phyloP scores from a whole-genome alignment of 108 stramenopile genomes.

The Cyclostephanos invisitatus region DNA sequence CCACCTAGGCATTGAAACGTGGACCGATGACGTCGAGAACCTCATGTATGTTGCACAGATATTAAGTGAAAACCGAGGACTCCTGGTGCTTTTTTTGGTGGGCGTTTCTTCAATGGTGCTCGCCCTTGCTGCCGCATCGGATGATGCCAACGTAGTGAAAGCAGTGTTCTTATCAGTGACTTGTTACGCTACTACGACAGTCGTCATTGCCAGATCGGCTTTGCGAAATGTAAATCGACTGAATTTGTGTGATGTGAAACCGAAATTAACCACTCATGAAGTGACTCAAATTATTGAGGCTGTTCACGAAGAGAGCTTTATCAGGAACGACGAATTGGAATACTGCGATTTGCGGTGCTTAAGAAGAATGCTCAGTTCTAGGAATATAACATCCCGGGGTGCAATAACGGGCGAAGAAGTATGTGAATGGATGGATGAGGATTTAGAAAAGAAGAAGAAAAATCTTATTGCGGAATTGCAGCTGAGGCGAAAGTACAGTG shows the following conservation, averaged over 20 bases:
- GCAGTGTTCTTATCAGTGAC: conserved; percentile 31
- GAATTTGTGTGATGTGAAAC: not conserved
- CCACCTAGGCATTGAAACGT: conserved; percentile 13
- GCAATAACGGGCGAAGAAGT: not conserved
- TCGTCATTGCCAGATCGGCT: conserved; percentile 39
- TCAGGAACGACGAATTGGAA: conserved; percentile 34
- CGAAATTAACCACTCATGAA: conserved; percentile 18
- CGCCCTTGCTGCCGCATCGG: conserved; percentile 31
- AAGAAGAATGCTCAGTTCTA: conserved; percentile 42
- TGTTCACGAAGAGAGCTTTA: conserved; percentile 52
- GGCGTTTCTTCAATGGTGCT: conserved; percentile 40
- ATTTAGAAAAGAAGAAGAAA: conserved; percentile 17
- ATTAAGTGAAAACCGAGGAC: conserved; percentile 28
- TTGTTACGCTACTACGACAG: conserved; percentile 34
- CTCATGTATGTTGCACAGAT: conserved; percentile 29
- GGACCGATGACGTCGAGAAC: conserved; percentile 30
- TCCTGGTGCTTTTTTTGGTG: conserved; percentile 32
- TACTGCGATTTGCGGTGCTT: conserved; percentile 26
- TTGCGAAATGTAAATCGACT: conserved; percentile 2
- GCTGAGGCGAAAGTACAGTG: conserved; percentile 43
- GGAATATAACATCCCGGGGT: conserved; percentile 18
- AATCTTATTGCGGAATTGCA: conserved; percentile 31
- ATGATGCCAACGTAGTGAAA: conserved; percentile 18
- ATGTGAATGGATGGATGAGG: not conserved
- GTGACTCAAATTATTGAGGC: conserved; percentile 29